Base-by-base conservation (phyloP, 2,329 filamentous ascomycete genomes). In the Aspergillus ruber region DNA sequence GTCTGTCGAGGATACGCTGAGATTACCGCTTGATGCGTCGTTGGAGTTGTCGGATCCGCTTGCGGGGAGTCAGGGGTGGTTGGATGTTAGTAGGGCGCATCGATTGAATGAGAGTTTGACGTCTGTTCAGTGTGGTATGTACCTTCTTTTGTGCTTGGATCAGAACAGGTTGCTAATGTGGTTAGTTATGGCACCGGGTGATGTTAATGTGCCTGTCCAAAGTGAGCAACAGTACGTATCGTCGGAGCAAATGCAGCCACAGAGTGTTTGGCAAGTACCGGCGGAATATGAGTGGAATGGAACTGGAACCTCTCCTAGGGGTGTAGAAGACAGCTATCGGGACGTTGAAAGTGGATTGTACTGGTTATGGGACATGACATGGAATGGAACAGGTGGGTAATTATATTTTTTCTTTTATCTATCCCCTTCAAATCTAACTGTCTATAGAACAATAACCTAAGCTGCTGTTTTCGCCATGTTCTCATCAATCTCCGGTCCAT, bases 331-430 rank as follows among this genome's bases (percentile, higher is more conserved):
- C 21, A 38, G 10, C 1, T 42, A 48, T 17, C 44, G 48, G 10
- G 45, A 52, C 51, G 36, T 50, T 48, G 50, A 62, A 50, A 51
- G 58, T 10, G 61, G 61, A 12, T 44, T 64, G 15, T 62, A 58
- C 40, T 64, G 61, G 61, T 48, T 64, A 42, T 64, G 61, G 61
- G 59, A 64, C 21, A 58, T 57, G 48, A 50, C 58, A 6, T 61
- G 58, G 58, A 56, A 57, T 46, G 53, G 49, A 18, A 10, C 41
- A 2, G 53, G 46, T 21, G 10, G 17, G 9, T 54, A 18, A 49
- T n/a, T 20, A 18, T 7, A 8, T 42, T 9, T 25, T 25, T 6
- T n/a, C 9, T 15, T 42, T 25, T n/a, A 4, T 25, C 13, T 20
- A 18, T 18, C 18, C 18, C 12, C 15, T 23, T 18, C 13, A 20